phyloP scores from a whole-genome alignment of 768 basidiomycete species.

The Naganishia kalamii region DNA sequence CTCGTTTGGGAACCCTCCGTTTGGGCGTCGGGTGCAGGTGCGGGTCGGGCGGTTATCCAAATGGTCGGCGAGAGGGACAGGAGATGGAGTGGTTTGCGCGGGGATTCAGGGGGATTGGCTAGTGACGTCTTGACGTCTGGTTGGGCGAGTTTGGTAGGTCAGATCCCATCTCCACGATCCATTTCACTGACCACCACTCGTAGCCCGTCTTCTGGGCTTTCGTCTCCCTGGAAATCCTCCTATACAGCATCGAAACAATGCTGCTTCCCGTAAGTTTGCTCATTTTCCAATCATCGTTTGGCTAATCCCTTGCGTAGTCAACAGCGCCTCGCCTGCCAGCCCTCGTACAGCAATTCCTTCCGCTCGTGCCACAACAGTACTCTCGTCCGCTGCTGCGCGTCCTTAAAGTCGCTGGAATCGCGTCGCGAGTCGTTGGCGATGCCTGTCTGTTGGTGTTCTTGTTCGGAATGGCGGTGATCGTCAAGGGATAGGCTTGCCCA shows the following conservation, averaged over 20 bases:
- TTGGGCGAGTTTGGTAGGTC: constrained; percentile 7
- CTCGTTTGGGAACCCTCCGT: constrained; percentile 44
- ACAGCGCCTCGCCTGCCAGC: constrained; percentile 45
- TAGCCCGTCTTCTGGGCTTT: constrained; percentile 48
- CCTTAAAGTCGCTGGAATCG: constrained; percentile 38
- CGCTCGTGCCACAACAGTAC: constrained; percentile 43
- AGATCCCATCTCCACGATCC: too few relatives aligned
- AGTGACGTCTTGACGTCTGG: neutral
- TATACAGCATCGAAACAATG: constrained; percentile 44
- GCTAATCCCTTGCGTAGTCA: constrained; percentile 6
- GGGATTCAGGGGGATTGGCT: neutral
- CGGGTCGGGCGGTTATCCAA: neutral
- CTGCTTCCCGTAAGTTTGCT: constrained; percentile 40
- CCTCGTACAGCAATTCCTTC: constrained; percentile 41
- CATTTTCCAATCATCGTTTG: neutral
- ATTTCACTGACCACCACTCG: neutral
- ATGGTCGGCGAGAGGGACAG: neutral
- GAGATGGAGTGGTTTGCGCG: neutral
- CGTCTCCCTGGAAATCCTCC: constrained; percentile 42
- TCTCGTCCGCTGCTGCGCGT: constrained; percentile 40
- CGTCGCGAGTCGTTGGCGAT: constrained; percentile 43
- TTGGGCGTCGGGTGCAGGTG: constrained; percentile 15
- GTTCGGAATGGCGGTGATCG: constrained; percentile 32
- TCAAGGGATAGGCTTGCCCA: too few relatives aligned
- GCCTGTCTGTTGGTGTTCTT: constrained; percentile 41